These are phyloP conservation scores for Xylaria nigripes DNA, from an alignment of 495 filamentous ascomycete species.

Conservation along the genomic window DNA sequence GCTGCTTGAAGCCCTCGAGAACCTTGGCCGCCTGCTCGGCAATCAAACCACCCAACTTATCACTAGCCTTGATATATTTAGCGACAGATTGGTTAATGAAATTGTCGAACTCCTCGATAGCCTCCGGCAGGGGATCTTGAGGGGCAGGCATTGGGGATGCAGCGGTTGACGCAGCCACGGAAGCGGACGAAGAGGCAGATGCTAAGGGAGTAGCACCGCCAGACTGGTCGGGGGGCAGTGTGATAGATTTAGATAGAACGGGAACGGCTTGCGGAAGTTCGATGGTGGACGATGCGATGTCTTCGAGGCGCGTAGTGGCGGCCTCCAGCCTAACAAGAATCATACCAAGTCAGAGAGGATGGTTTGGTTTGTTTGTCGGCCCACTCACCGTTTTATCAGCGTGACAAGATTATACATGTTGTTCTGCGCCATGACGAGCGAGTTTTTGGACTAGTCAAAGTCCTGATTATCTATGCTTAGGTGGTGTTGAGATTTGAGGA, in stretches of 20 bases:
- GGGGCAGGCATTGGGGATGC: conserved; percentile 28
- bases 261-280: conserved; percentile 45
- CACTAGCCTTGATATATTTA: conserved; percentile 69
- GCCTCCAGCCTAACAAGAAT: conserved; percentile 81
- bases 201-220: conserved; percentile 23
- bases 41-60: conserved; percentile 66
- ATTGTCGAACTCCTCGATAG: conserved; percentile 76
- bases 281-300: conserved; percentile 73
- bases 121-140: conserved; percentile 58
- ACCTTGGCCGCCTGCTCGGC: conserved; percentile 57
- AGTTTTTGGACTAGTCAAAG: not conserved
- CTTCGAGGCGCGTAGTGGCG: conserved; percentile 90
- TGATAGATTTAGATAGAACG: conserved; percentile 29
- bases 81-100: conserved; percentile 68
- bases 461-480: not conserved
- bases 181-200: conserved; percentile 25
- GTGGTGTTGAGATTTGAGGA: not conserved
- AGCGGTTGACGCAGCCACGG: conserved; percentile 17
- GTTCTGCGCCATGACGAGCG: conserved; percentile 42
- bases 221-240: conserved; percentile 23
- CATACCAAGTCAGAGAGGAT: conserved; percentile 14
- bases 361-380: not conserved
- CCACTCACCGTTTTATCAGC: conserved; percentile 86
- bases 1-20: conserved; percentile 57
- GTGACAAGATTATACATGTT: conserved; percentile 96